A percentile compares a stretch with the other conserved stretches of the same genome.
Conservation (phyloP, 345 rosid species). For the Brassica nigra region DNA sequence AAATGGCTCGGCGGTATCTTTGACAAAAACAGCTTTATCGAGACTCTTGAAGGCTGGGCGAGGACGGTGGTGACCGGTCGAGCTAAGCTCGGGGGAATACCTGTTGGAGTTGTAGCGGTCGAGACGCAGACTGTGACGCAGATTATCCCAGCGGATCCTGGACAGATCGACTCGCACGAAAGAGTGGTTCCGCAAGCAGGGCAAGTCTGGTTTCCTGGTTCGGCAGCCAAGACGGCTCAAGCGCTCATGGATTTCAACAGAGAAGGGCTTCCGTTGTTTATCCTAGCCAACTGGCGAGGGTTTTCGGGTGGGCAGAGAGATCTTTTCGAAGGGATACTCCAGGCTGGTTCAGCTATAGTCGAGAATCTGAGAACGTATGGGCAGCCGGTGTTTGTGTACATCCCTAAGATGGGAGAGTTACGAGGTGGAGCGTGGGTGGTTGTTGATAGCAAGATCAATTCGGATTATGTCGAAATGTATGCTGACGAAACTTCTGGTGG, state of each 20-base stretch:
- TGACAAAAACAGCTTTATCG: conserved; percentile 90
- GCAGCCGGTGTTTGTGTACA: conserved; percentile 96
- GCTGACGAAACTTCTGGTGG: conserved; percentile 94
- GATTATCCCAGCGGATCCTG: conserved; percentile 98
- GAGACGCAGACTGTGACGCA: conserved; percentile 99
- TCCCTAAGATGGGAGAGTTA: conserved; percentile 98
- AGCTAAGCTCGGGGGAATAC: conserved; percentile 98
- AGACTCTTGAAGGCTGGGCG: conserved; percentile 99
- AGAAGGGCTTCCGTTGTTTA: conserved; percentile 95
- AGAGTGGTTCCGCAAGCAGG: conserved; percentile 99
- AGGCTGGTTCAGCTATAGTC: conserved; percentile 97
- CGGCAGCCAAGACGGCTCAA: conserved; percentile 96
- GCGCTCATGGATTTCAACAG: conserved; percentile 91
- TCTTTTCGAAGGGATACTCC: conserved; percentile 98
- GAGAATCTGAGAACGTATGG: conserved; percentile 95
- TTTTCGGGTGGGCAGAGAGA: conserved; percentile 99
- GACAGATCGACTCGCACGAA: conserved; percentile 98
- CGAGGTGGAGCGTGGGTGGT: conserved; percentile 99
- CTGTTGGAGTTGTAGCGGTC: conserved; percentile 95
- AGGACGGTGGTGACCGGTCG: conserved; percentile 98
- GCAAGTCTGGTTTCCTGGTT: conserved; percentile 99
- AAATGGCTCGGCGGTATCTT: conserved; percentile 96
- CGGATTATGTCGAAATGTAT: conserved; percentile 97
- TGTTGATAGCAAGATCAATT: conserved; percentile 88
- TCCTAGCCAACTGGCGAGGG: conserved; percentile 99